Evolutionary conservation across 441 rosid genomes (phyloP), one percentile per base, ranked within the genome.

Genomic region (Codiaeum variegatum): DNA sequence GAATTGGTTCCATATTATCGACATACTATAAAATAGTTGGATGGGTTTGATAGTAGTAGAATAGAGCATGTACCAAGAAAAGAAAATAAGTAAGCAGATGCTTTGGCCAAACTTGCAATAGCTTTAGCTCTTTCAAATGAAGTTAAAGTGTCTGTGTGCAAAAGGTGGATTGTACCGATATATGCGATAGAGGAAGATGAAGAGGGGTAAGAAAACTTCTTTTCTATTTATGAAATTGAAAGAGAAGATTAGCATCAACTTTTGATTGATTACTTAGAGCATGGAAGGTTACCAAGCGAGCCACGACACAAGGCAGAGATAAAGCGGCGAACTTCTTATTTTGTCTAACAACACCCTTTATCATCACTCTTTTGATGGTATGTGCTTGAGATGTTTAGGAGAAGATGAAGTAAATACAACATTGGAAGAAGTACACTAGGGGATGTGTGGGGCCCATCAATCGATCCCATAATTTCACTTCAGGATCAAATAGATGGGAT

Each of bases 401-500:
- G 56, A 66, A 18, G 42, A 66, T 9, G 24, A 46, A 44, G 54
- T 24, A 16, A 55, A 66, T 10, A 44, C 6, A 1, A 1, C 38
- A 9, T 34, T 46, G 12, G 44, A 13, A 4, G 15, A 21, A 15
- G 24, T 24, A 0, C 55, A 66, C n/a, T 8, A 15, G 46, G 26
- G 26, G 2, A n/a, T n/a, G n/a, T n/a, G n/a, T n/a, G n/a, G n/a
- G n/a, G n/a, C n/a, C n/a, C n/a, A n/a, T n/a, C n/a, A n/a, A n/a
- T n/a, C n/a, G 0, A 3, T 36, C 7, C 23, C 23, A 24, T 44
- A 66, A 8, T 0, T 66, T 4, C 56, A 66, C 2, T 66, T 66
- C n/a, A n/a, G n/a, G n/a, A 40, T 77, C 1, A 72, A 67, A 24
- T 32, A 29, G 12, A 47, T 72, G 24, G 70, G 76, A 0, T 77